Evolutionary conservation across 2,329 filamentous ascomycete species (phyloP).

Genomic region (Ophiocordyceps camponoti-leonardi): DNA sequence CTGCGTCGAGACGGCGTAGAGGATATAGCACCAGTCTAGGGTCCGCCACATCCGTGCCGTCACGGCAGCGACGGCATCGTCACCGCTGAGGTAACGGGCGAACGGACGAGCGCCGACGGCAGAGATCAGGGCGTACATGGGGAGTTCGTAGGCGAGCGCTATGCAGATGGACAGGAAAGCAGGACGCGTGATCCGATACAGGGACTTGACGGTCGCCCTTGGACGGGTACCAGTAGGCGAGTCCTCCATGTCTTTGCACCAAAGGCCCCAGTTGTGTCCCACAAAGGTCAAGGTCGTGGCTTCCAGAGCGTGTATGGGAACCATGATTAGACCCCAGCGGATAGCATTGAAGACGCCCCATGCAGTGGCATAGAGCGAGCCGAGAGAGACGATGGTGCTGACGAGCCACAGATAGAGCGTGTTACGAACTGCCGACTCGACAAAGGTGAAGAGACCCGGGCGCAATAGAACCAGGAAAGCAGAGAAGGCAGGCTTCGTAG

Average conservation of each 20-base stretch:
- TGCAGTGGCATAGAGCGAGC: slow-evolving; percentile 48
- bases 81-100: slow-evolving; percentile 42
- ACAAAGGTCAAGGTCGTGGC: slow-evolving; percentile 47
- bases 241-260: slow-evolving; percentile 15
- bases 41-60: slow-evolving; percentile 48
- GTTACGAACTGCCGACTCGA: slow-evolving; percentile 50
- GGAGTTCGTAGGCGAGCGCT: slow-evolving; percentile 41
- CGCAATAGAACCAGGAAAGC: slow-evolving; percentile 32
- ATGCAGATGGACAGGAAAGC: slow-evolving; percentile 34
- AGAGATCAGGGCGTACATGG: slow-evolving; percentile 44
- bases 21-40: slow-evolving; percentile 51
- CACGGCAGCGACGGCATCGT: slow-evolving; percentile 37
- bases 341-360: slow-evolving; percentile 64
- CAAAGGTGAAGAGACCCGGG: slow-evolving; percentile 41
- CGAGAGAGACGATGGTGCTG: slow-evolving; percentile 43
- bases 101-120: slow-evolving; percentile 41
- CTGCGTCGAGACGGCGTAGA: slow-evolving; percentile 49
- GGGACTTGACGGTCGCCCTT: slow-evolving; percentile 2
- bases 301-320: slow-evolving; percentile 50
- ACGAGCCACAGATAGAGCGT: slow-evolving; percentile 56
- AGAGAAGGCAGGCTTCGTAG: slow-evolving; percentile 16
- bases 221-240: slow-evolving; percentile 4
- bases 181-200: slow-evolving; percentile 26
- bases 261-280: slow-evolving; percentile 46
- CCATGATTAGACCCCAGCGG: slow-evolving; percentile 59